Evolutionary conservation across 208 protist genomes (phyloP), one percentile per base, ranked within the genome.

Genomic region (Trypanosoma theileri): DNA sequence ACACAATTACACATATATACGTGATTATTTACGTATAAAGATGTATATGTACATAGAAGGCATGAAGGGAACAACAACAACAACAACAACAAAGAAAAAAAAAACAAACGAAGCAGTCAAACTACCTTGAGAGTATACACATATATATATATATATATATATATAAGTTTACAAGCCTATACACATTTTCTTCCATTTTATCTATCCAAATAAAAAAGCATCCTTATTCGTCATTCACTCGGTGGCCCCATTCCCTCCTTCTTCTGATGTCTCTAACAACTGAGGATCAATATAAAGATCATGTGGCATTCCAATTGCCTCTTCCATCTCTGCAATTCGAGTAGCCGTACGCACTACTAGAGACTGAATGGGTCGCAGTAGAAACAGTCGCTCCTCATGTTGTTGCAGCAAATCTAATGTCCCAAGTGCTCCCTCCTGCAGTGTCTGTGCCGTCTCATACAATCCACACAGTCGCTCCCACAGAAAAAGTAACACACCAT

Each of bases 341-440:
- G n/a, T 40, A 11, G 76, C 61, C 41, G 84, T 78, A 16, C 73
- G 59, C 19, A 78, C 28, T 13, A 86, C 75, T 3, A 84, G 75
- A 48, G 73, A 68, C 48, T 81, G 75, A 24, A 90, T 54, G 14
- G 52, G 54, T 35, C 68, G 60, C 19, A 93, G 35, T 13, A 77
- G 45, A 12, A 70, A 55, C 16, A 84, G 45, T 50, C 81, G 82
- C 51, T 87, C 70, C 70, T 92, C 85, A 35, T 92, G 85, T 55
- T 84, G 77, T 72, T 94, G 79, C 28, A 94, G 28, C 28, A 94
- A 61, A 61, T 91, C 84, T 19, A 94, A 71, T 56, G 84, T 88
- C 10, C 75, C 76, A 3, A 90, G 53, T 0, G 81, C 80, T 45
- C 81, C 88, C 19, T 66, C 45, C 51, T 87, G 81, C 63, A 94